Conservation (phyloP, 495 filamentous ascomycete species). For the Penicillium ochrochloron region DNA sequence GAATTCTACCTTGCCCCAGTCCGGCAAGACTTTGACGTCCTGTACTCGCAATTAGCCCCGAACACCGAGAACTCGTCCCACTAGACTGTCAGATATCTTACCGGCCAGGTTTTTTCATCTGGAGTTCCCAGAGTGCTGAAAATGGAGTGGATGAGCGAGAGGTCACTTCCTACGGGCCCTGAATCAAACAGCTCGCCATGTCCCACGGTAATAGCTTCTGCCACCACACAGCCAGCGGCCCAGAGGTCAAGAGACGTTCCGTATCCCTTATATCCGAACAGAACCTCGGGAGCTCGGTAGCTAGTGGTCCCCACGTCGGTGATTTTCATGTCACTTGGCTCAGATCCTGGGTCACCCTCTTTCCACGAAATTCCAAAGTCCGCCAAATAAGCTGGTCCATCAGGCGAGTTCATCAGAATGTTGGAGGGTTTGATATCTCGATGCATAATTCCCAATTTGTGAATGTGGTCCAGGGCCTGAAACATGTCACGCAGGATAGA, state of each 20-base stretch:
- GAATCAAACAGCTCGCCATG: slow-evolving; percentile 75
- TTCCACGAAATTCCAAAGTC: slow-evolving; percentile 95
- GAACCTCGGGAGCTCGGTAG: slow-evolving; percentile 86
- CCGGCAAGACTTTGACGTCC: slow-evolving; percentile 60
- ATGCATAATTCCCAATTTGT: slow-evolving; percentile 79
- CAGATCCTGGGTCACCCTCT: slow-evolving; percentile 60
- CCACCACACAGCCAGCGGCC: slow-evolving; percentile 84
- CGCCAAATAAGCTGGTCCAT: slow-evolving; percentile 75
- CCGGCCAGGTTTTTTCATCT: slow-evolving; percentile 75
- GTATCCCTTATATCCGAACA: slow-evolving; percentile 84
- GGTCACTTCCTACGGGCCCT: slow-evolving; percentile 87
- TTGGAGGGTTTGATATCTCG: slow-evolving; percentile 94
- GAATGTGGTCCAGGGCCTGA: slow-evolving; percentile 70
- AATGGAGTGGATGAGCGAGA: slow-evolving; percentile 86
- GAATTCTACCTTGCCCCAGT: slow-evolving; percentile 72
- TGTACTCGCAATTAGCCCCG: slow-evolving; percentile 27
- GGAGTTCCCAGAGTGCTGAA: slow-evolving; percentile 91
- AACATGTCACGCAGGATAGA: slow-evolving; percentile 69
- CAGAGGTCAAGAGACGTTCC: slow-evolving; percentile 78
- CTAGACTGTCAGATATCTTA: slow-evolving; percentile 35
- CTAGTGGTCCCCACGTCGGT: slow-evolving; percentile 91
- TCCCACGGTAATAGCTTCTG: slow-evolving; percentile 57
- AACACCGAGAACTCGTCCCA: not conserved
- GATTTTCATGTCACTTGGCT: slow-evolving; percentile 72
- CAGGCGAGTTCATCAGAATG: slow-evolving; percentile 69